Percentiles rank a stretch among this genome's conserved stretches.
Conservation (phyloP, 805 yeast genomes). For the Zygoascus bituminiphila region DNA sequence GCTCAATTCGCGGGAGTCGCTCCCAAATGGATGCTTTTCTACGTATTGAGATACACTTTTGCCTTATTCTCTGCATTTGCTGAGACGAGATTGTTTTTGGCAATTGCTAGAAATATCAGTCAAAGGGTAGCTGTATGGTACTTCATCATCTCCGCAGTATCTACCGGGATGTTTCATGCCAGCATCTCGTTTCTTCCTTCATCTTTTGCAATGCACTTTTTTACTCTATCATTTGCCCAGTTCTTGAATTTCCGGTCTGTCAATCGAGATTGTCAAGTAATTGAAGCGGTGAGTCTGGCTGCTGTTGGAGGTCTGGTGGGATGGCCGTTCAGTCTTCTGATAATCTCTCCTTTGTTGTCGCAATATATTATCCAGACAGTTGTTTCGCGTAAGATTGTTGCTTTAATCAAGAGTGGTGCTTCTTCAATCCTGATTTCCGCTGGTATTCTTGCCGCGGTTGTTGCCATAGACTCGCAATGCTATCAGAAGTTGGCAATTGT, state of each 20-base stretch:
- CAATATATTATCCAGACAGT: conserved; percentile 18
- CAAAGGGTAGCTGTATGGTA: conserved; percentile 47
- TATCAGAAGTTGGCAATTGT: conserved; percentile 59
- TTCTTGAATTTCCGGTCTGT: conserved; percentile 10
- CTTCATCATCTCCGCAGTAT: conserved; percentile 48
- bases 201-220: conserved; percentile 54
- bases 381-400: conserved; percentile 7
- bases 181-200: conserved; percentile 82
- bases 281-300: conserved; percentile 33
- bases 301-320: conserved; percentile 65
- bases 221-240: conserved; percentile 27
- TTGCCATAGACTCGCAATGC: conserved; percentile 41
- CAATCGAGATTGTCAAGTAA: conserved; percentile 23
- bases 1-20: conserved; percentile 17
- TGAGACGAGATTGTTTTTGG: conserved; percentile 45
- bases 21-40: conserved; percentile 35
- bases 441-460: conserved; percentile 19
- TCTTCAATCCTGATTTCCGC: conserved; percentile 20
- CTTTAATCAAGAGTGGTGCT: conserved; percentile 13
- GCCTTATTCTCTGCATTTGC: conserved; percentile 36
- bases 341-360: conserved; percentile 54
- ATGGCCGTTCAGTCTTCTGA: conserved; percentile 78
- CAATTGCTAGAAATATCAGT: conserved; percentile 34
- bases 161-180: conserved; percentile 86
- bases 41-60: conserved; percentile 40